Conservation (phyloP, 2,329 filamentous ascomycete species). For the Sporothrix sp. region DNA sequence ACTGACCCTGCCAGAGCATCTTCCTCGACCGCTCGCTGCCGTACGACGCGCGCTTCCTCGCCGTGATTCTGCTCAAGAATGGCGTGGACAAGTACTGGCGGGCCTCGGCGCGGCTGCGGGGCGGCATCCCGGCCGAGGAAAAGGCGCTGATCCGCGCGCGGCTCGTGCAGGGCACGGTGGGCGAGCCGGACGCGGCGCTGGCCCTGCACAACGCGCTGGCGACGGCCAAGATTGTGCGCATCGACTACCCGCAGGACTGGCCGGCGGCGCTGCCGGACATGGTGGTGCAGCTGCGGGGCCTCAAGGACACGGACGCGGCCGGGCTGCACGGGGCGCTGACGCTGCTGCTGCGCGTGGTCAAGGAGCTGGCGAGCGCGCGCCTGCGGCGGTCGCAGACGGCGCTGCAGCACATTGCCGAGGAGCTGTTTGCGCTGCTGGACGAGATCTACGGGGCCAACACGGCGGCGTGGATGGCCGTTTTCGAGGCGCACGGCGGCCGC, state of each 20-base stretch:
- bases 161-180: constrained; percentile 65
- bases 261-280: constrained; percentile 51
- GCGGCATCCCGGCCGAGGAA: constrained; percentile 63
- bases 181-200: constrained; percentile 64
- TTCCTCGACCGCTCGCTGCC: constrained; percentile 74
- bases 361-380: constrained; percentile 76
- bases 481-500: constrained; percentile 29
- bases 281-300: constrained; percentile 53
- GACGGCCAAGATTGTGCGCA: constrained; percentile 75
- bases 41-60: constrained; percentile 71
- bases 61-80: constrained; percentile 92
- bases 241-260: constrained; percentile 87
- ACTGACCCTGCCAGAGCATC: constrained; percentile 45
- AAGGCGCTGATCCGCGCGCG: constrained; percentile 67
- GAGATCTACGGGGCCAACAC: constrained; percentile 71
- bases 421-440: constrained; percentile 71
- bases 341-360: constrained; percentile 75
- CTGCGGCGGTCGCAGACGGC: constrained; percentile 65
- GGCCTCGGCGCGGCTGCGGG: constrained; percentile 42
- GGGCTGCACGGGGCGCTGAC: constrained; percentile 64
- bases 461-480: constrained; percentile 53
- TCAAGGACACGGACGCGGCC: constrained; percentile 47
- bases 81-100: constrained; percentile 95
- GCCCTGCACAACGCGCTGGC: constrained; percentile 83
- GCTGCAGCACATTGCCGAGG: constrained; percentile 68